Evolutionary conservation across 495 filamentous ascomycete species (phyloP), one percentile per base, ranked within the genome.

Genomic region (Talaromyces stipitatus): DNA sequence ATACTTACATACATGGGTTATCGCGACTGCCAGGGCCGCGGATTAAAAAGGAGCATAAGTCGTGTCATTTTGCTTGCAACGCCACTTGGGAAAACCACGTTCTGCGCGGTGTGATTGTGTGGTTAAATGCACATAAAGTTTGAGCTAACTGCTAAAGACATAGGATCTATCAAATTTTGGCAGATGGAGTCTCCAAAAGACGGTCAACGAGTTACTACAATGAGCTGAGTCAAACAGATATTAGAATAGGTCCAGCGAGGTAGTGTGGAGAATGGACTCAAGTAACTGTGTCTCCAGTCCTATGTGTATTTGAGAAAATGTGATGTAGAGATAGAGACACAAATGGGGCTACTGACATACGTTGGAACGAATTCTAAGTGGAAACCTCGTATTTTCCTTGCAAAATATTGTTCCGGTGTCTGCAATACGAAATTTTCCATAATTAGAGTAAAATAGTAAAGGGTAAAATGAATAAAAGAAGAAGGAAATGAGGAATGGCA

Each of bases 401-500:
- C 3, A 4, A n/a, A 41, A 18, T 18, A 20, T 41, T 16, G 36
- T 7, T 16, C n/a, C 16, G 5, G n/a, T 7, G 36, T 41, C 36
- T 8, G 16, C 36, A 18, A 41, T 41, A 41, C 36, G 36, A 20
- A 16, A 18, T 41, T 8, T 18, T 41, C n/a, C n/a, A 41, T 14
- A 36, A 5, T 16, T 2, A 16, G 36, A 18, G 32, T n/a, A n/a
- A 23, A 51, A 32, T 27, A 22, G 8, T 8, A 1, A 51, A 20
- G 6, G 24, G n/a, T 16, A 41, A 30, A 41, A 46, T 55, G 58
- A 60, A 61, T 58, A 58, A 56, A 38, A 45, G 61, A 58, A 55
- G 51, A 50, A 4, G 29, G 18, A n/a, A n/a, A n/a, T n/a, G 47
- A 32, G 53, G 22, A 56, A 58, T 58, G 58, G 55, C 50, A 58